phyloP scores from a whole-genome alignment of 208 protist species.

The Trypanosoma cruzi region DNA sequence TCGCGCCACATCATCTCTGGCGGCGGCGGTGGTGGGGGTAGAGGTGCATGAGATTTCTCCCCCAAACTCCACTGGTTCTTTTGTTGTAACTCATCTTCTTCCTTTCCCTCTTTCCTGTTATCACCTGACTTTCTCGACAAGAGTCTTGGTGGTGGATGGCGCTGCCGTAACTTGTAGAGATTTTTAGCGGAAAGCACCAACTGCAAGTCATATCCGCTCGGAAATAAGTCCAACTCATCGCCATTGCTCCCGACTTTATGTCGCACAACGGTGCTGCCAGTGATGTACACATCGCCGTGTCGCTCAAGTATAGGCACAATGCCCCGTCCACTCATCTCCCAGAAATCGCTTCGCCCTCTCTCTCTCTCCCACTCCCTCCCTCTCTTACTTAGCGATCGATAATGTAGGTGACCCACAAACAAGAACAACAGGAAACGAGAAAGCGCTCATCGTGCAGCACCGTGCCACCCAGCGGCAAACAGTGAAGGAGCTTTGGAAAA shows the following conservation, averaged over 20 bases:
- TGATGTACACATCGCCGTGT: constrained; percentile 27
- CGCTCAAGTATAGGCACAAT: constrained; percentile 19
- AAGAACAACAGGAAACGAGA: not conserved
- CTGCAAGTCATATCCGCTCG: constrained; percentile 9
- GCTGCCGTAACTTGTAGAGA: constrained; percentile 22
- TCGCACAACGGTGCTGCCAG: constrained; percentile 27
- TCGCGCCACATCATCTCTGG: constrained; percentile 25
- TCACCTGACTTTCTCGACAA: not conserved
- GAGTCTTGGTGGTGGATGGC: not conserved
- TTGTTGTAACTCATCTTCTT: not conserved
- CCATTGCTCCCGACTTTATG: constrained; percentile 5
- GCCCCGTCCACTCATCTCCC: constrained; percentile 15
- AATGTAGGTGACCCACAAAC: not conserved
- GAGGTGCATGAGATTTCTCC: not conserved
- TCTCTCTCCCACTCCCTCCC: not conserved
- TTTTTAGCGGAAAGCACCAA: constrained; percentile 14
- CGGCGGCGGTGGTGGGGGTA: not conserved
- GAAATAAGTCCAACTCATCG: constrained; percentile 18
- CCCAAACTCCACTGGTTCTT: not conserved
- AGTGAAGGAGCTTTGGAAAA: not conserved
- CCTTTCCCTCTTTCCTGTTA: not conserved
- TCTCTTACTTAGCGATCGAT: not conserved
- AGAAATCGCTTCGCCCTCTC: not conserved
- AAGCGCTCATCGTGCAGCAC: too few species aligned
- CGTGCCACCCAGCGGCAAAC: not conserved